phyloP scores from a whole-genome alignment of 1,284 basidiomycete genomes.

The Pterulicium gracile region DNA sequence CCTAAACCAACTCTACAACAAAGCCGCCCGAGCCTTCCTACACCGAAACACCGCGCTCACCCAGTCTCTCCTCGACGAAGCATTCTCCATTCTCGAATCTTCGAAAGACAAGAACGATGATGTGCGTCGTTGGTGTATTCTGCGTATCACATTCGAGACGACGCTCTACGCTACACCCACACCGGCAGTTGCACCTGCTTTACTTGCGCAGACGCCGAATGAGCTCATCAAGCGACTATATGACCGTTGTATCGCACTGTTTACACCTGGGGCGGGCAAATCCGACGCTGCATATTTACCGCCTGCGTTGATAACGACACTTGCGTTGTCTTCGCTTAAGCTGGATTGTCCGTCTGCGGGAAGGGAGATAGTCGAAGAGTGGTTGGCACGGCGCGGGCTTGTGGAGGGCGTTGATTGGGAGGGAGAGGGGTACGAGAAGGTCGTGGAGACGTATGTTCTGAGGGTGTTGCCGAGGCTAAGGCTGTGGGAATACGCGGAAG shows the following conservation, averaged over 20 bases:
- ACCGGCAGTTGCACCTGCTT: conserved; percentile 34
- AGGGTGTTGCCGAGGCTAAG: conserved; percentile 59
- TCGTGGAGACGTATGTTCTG: conserved; percentile 64
- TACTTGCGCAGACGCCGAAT: conserved; percentile 45
- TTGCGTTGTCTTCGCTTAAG: conserved; percentile 60
- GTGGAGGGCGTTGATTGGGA: conserved; percentile 23
- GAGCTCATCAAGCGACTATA: conserved; percentile 46
- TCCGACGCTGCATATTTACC: conserved; percentile 49
- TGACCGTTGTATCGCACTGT: conserved; percentile 52
- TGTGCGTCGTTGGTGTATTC: conserved; percentile 72
- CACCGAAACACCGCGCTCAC: conserved; percentile 57
- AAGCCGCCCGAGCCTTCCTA: conserved; percentile 67
- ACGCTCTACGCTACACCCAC: conserved; percentile 53
- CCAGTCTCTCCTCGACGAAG: conserved; percentile 52
- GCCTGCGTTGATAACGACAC: conserved; percentile 52
- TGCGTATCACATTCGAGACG: conserved; percentile 70
- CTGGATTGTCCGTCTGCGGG: conserved; percentile 48
- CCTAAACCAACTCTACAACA: conserved; percentile 58
- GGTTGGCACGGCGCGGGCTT: conserved; percentile 46
- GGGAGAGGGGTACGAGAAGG: conserved; percentile 53
- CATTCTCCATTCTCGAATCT: conserved; percentile 48
- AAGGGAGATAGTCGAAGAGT: conserved; percentile 60
- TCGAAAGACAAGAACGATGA: conserved; percentile 25
- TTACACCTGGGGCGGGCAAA: conserved; percentile 37
- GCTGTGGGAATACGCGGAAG: conserved; percentile 68